Evolutionary conservation across 768 basidiomycete species (phyloP), one percentile per base, ranked within the genome.

Genomic region (Suillus luteus): DNA sequence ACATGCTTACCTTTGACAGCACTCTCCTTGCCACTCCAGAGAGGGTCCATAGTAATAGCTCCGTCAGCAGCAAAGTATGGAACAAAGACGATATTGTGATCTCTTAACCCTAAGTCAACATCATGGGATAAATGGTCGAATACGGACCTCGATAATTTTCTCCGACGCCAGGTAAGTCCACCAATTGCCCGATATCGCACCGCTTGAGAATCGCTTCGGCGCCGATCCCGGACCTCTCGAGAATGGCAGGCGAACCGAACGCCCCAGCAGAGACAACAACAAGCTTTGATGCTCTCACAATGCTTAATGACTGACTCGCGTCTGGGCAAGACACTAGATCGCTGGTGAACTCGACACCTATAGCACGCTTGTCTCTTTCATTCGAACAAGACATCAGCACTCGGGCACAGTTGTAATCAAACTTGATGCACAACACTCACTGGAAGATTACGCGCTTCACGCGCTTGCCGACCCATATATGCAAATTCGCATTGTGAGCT

Each of bases 221-320:
- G 2, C 82, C 82, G 15, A 83, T 77, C 0, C 82, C 82, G 2
- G 80, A 86, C 3, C 86, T 77, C 68, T 88, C 84, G 8, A 89
- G 78, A 22, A 89, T 79, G 55, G 78, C 76, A 0, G 85, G 81
- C 0, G 81, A 81, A 14, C 80, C 80, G 27, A 82, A 74, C 0
- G 80, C 59, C 1, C 82, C 81, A 1, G 77, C 76, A 15, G 77
- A 77, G 3, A 82, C 52, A 0, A 82, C 72, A 10, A 82, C 77
- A 7, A 82, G 65, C 38, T 72, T 71, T 9, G 67, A 68, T 4
- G 79, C 81, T 15, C 55, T 71, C 5, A 72, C 78, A 0, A 59
- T 66, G 12, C 59, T 49, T 1, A 70, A 17, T 7, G 68, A 62
- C 0, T 33, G 27, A 43, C 44, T 55, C 1, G 40, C 60, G 3